Evolutionary conservation across 331 rosid genomes (phyloP).

Genomic region (Phaseolus coccineus): DNA sequence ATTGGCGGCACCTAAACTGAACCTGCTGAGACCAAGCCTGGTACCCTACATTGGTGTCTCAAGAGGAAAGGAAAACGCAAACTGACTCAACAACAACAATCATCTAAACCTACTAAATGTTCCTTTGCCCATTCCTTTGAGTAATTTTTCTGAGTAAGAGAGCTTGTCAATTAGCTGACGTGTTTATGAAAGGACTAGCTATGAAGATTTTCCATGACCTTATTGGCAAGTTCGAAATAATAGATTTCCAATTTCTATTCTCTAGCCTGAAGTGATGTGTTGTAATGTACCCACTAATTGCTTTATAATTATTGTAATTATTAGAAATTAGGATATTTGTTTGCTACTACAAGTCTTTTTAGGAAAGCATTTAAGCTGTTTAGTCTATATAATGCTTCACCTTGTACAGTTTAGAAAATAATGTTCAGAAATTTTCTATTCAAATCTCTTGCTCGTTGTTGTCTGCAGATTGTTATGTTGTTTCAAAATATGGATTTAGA

Average conservation of each 20-base stretch:
- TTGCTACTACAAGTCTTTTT: neutral
- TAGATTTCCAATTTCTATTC: neutral
- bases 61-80: neutral
- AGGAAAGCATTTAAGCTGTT: neutral
- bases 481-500: constrained; percentile 76
- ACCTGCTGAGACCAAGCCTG: neutral
- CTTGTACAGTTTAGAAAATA: neutral
- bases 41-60: neutral
- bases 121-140: neutral
- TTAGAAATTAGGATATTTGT: neutral
- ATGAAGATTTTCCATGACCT: neutral
- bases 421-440: neutral
- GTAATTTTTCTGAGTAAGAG: neutral
- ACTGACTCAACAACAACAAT: neutral
- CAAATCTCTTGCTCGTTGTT: constrained; percentile 34
- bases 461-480: constrained; percentile 67
- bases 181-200: neutral
- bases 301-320: neutral
- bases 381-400: neutral
- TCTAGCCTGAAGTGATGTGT: neutral
- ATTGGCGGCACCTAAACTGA: neutral
- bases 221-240: neutral
- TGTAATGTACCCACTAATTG: neutral
- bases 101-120: neutral
- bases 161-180: neutral